Conservation (phyloP, 169 alveolate genomes). For the Eimeria sp. region DNA sequence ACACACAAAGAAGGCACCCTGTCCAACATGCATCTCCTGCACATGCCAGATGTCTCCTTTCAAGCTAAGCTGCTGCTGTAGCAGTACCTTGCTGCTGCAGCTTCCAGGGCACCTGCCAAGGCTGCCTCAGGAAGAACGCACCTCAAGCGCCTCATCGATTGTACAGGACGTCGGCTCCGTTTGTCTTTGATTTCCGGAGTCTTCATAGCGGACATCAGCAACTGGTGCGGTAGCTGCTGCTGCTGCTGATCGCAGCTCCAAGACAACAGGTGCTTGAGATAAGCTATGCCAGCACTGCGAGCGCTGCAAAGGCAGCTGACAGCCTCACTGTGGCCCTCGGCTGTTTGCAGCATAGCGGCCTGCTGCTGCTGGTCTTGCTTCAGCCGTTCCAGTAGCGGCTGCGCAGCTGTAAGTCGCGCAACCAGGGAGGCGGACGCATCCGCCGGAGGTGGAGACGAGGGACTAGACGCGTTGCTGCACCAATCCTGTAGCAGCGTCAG, state of each 20-base stretch:
- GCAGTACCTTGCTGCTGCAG: background rate
- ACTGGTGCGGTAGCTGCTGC: conserved; percentile 42
- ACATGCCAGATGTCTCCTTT: background rate
- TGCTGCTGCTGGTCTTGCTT: conserved; percentile 50
- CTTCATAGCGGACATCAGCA: conserved; percentile 20
- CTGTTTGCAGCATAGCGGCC: conserved; percentile 23
- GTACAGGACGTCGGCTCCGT: conserved; percentile 34
- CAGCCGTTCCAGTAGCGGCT: conserved; percentile 45
- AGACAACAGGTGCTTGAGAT: conserved; percentile 21
- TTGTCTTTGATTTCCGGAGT: conserved; percentile 52
- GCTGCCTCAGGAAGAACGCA: conserved; percentile 15
- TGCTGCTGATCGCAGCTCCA: conserved; percentile 48
- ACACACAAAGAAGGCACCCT: conserved; percentile 17
- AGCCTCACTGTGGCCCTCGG: conserved; percentile 18
- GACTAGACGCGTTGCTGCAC: conserved; percentile 8
- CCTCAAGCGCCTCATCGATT: conserved; percentile 1
- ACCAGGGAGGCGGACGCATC: conserved; percentile 53
- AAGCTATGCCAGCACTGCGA: conserved; percentile 22
- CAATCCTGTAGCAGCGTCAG: conserved; percentile 36
- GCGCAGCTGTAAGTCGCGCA: conserved; percentile 58
- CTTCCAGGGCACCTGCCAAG: background rate
- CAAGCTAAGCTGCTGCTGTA: background rate
- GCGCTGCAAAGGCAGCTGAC: conserved; percentile 32
- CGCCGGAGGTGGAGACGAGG: conserved; percentile 27
- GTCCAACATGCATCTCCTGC: background rate